These are phyloP conservation scores for Sporothrix brunneoviolacea DNA, from an alignment of 2,329 filamentous ascomycete species.

Conservation along the genomic window DNA sequence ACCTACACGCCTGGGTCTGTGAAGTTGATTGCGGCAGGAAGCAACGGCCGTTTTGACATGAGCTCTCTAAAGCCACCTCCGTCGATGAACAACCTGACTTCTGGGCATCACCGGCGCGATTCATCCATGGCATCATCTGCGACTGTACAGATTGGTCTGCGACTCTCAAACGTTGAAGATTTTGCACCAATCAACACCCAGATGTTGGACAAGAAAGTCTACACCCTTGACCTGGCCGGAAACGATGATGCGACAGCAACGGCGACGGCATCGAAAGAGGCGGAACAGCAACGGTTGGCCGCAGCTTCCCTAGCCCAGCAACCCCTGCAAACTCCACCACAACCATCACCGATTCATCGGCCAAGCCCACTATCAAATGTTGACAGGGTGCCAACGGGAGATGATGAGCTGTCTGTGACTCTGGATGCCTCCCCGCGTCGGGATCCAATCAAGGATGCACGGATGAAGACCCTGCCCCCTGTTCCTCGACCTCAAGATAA, in stretches of 20 bases:
- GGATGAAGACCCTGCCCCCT: slow-evolving; percentile 34
- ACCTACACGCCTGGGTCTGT: slow-evolving; percentile 33
- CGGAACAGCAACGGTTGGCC: not conserved
- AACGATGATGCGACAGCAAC: not conserved
- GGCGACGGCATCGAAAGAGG: not conserved
- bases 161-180: slow-evolving; percentile 54
- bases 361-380: slow-evolving; percentile 16
- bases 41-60: slow-evolving; percentile 16
- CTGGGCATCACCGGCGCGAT: slow-evolving; percentile 44
- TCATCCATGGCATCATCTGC: slow-evolving; percentile 59
- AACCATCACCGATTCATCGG: not conserved
- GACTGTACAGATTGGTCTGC: slow-evolving; percentile 65
- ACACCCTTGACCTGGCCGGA: slow-evolving; percentile 26
- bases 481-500: slow-evolving; percentile 23
- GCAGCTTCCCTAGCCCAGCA: not conserved
- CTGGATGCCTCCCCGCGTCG: slow-evolving; percentile 21
- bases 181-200: slow-evolving; percentile 33
- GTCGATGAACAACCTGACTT: slow-evolving; percentile 33
- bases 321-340: not conserved
- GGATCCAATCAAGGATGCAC: slow-evolving; percentile 26
- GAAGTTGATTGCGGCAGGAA: not conserved
- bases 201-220: slow-evolving; percentile 29
- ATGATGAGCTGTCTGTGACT: slow-evolving; percentile 4
- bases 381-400: not conserved
- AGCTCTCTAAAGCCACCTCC: slow-evolving; percentile 38